A percentile compares a stretch with the other conserved stretches of the same genome.
These are phyloP conservation scores for Brassica rapa DNA, from an alignment of 345 rosid genomes.

Conservation along the genomic window DNA sequence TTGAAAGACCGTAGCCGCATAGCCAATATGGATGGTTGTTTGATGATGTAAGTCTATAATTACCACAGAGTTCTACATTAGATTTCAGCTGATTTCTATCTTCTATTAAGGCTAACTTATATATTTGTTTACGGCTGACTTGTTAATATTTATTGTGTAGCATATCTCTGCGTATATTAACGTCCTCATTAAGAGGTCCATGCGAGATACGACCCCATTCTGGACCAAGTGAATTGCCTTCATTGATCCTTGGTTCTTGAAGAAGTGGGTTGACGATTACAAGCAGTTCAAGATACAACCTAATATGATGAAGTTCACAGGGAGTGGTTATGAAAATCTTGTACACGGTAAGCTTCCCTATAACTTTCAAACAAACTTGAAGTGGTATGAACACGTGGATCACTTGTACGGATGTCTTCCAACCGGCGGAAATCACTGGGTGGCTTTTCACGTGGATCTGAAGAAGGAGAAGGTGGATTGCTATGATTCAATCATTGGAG, in stretches of 20 bases:
- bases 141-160: neutral
- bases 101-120: neutral
- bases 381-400: neutral
- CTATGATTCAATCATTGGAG: neutral
- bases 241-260: neutral
- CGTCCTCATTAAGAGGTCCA: neutral
- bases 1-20: no score
- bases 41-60: no score
- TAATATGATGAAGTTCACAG: neutral
- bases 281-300: neutral
- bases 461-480: neutral
- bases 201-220: neutral
- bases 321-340: neutral
- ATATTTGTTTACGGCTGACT: neutral
- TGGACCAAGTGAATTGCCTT: neutral
- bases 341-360: neutral
- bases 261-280: neutral
- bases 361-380: neutral
- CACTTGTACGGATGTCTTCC: neutral
- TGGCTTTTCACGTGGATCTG: neutral
- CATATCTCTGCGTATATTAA: neutral
- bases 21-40: no score
- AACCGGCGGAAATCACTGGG: neutral
- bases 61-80: neutral
- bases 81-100: neutral